Evolutionary conservation across 148 eudicot species (phyloP).

Genomic region (Arctostaphylos glauca): DNA sequence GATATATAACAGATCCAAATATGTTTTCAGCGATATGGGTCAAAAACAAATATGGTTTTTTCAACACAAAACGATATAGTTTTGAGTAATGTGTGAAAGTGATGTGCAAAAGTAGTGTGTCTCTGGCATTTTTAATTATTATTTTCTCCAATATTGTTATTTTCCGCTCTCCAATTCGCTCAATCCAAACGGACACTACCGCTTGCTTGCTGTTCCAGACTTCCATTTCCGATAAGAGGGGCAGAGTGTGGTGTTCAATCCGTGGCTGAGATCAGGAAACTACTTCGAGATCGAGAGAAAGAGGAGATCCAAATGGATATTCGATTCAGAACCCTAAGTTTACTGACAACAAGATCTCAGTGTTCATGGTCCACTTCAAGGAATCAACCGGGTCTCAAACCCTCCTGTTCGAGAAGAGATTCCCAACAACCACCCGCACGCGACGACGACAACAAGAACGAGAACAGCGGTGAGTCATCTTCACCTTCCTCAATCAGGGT

Average conservation of each 20-base stretch:
- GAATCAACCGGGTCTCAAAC: conserved; percentile 21
- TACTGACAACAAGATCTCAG: conserved; percentile 3
- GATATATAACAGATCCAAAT: too few species aligned
- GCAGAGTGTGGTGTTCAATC: not conserved
- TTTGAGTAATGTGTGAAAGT: too few species aligned
- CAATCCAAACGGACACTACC: not conserved
- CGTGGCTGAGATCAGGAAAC: not conserved
- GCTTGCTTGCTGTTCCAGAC: not conserved
- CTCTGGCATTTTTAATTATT: too few species aligned
- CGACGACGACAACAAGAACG: conserved; percentile 31
- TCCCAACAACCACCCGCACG: conserved; percentile 33
- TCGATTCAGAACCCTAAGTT: conserved; percentile 24
- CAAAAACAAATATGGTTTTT: too few species aligned
- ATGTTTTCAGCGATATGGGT: too few species aligned
- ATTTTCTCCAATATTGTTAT: too few species aligned
- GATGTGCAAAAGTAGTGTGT: too few species aligned
- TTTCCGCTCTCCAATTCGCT: too few species aligned
- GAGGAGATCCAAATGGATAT: conserved; percentile 28
- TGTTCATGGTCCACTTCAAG: not conserved
- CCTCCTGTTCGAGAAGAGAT: conserved; percentile 32
- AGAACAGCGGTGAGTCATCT: conserved; percentile 17
- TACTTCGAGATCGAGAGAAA: not conserved
- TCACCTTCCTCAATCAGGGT: not conserved
- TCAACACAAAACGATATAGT: too few species aligned
- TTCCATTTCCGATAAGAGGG: not conserved